These are phyloP conservation scores for Xylariaceae sp. DNA, from an alignment of 2,329 filamentous ascomycete genomes.

Conservation along the genomic window DNA sequence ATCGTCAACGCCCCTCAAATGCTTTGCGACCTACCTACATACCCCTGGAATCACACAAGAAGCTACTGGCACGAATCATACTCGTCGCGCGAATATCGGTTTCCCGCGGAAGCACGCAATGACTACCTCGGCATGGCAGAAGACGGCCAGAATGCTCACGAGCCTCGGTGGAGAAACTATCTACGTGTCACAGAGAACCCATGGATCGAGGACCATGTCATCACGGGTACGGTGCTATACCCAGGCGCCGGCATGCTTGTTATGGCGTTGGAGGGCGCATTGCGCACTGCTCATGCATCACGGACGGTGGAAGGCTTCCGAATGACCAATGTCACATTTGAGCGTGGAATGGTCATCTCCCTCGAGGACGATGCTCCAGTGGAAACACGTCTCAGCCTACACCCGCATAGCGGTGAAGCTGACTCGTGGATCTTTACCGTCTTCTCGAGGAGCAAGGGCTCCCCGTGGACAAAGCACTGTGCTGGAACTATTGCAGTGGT, in stretches of 20 bases:
- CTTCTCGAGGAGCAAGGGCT: conserved; percentile 5
- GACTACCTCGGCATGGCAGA: conserved; percentile 49
- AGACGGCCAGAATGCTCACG: conserved; percentile 40
- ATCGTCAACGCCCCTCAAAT: conserved; percentile 17
- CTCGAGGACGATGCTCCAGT: conserved; percentile 22
- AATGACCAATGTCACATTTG: conserved; percentile 43
- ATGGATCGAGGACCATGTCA: conserved; percentile 50
- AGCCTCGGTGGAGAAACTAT: conserved; percentile 48
- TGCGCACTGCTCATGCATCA: conserved; percentile 5
- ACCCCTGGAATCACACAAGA: conserved; percentile 52
- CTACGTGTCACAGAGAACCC: conserved; percentile 46
- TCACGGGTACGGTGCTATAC: conserved; percentile 48
- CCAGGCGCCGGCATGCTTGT: conserved; percentile 47
- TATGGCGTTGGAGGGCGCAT: conserved; percentile 46
- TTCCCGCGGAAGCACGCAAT: conserved; percentile 42
- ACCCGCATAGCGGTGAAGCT: conserved; percentile 41
- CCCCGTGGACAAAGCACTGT: conserved; percentile 2
- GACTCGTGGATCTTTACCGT: conserved; percentile 11
- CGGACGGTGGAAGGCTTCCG: not conserved
- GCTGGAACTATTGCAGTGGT: not conserved
- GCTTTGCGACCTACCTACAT: conserved; percentile 45
- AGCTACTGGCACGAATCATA: conserved; percentile 53
- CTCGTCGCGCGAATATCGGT: conserved; percentile 40
- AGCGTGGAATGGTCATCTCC: conserved; percentile 50
- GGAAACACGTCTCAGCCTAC: conserved; percentile 47